phyloP scores from a whole-genome alignment of 2,329 filamentous ascomycete species.

The Aspergillus bombycis region DNA sequence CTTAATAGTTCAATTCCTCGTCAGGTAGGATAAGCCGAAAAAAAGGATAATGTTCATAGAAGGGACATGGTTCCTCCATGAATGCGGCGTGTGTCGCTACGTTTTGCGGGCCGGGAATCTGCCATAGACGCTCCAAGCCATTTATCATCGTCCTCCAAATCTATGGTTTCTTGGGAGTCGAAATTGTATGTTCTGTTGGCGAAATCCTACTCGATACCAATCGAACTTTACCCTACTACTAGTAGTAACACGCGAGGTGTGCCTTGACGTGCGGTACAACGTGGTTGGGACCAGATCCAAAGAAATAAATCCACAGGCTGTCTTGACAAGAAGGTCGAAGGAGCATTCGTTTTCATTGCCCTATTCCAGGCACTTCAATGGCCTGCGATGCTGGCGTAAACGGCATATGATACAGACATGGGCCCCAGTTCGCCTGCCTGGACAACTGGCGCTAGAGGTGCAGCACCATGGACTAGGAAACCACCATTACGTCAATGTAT shows the following conservation, averaged over 20 bases:
- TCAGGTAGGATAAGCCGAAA: fast-evolving
- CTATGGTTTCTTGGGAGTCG: not conserved
- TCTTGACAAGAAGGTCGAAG: not conserved
- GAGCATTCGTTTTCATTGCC: not conserved
- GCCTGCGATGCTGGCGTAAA: not conserved
- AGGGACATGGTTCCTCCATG: not conserved
- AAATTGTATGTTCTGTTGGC: not conserved
- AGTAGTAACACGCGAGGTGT: too few species aligned
- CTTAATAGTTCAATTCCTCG: too few species aligned
- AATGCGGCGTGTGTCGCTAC: not conserved
- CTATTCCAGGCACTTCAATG: not conserved
- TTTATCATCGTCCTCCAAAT: not conserved
- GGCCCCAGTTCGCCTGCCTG: not conserved
- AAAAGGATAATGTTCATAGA: not conserved
- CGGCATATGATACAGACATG: not conserved
- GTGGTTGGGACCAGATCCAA: too few species aligned
- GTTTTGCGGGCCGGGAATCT: not conserved
- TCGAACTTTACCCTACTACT: too few species aligned
- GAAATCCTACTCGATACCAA: too few species aligned
- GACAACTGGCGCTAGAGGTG: not conserved
- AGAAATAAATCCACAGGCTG: not conserved
- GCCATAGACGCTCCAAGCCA: not conserved
- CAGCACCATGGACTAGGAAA: not conserved
- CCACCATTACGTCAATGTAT: not conserved
- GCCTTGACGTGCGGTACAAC: too few species aligned